A percentile compares a stretch with the other conserved stretches of the same genome.
These are phyloP conservation scores for Mrakia hoshinonis DNA, from an alignment of 768 basidiomycete genomes.

Conservation along the genomic window DNA sequence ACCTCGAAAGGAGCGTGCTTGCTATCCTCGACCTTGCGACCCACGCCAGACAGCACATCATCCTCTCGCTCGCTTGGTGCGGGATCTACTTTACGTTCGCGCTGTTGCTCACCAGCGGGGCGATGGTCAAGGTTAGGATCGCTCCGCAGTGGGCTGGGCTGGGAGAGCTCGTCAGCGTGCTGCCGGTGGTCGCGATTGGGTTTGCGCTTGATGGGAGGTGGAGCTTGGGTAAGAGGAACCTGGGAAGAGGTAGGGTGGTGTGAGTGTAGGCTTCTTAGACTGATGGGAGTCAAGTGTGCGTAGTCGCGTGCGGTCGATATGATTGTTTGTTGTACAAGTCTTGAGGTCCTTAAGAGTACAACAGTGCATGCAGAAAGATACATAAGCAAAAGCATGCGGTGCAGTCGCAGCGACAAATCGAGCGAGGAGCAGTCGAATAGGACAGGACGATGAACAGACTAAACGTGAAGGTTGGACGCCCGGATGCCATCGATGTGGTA, in stretches of 20 bases:
- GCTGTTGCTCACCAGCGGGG: background rate
- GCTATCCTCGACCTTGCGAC: background rate
- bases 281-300: too few species aligned
- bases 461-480: background rate
- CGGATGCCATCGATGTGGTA: conserved; percentile 13
- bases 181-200: conserved; percentile 45
- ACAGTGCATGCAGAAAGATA: too few species aligned
- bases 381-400: too few species aligned
- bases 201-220: conserved; percentile 21
- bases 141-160: conserved; percentile 46
- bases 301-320: too few species aligned
- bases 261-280: too few species aligned
- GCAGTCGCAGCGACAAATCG: too few species aligned
- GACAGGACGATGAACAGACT: background rate
- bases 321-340: too few species aligned
- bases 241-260: too few species aligned
- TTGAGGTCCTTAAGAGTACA: too few species aligned
- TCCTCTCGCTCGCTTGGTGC: conserved; percentile 8
- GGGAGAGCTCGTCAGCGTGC: conserved; percentile 45
- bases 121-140: conserved; percentile 40
- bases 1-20: background rate
- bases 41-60: conserved; percentile 5
- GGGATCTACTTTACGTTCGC: conserved; percentile 3
- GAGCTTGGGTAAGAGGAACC: conserved; percentile 9
- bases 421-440: too few species aligned